Evolutionary conservation across 2,329 filamentous ascomycete genomes (phyloP).

Genomic region (Drechslera avenae): DNA sequence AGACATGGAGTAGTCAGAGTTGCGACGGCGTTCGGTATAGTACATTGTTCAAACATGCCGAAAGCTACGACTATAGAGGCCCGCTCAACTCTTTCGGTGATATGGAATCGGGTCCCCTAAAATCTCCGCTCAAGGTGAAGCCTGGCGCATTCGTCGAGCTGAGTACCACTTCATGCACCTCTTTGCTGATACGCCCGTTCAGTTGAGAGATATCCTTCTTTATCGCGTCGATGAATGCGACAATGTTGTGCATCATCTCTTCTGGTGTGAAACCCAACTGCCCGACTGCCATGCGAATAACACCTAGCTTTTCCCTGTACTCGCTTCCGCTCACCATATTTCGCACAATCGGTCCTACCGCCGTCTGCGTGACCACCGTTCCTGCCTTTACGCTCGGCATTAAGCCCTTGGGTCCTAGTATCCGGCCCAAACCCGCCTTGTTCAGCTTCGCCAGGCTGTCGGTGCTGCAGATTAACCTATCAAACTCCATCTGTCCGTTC

Average conservation of each 20-base stretch:
- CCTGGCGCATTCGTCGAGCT: conserved; percentile 87
- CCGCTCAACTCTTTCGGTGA: conserved; percentile 48
- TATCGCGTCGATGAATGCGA: conserved; percentile 73
- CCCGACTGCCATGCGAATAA: conserved; percentile 87
- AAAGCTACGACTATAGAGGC: conserved; percentile 35
- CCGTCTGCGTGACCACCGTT: conserved; percentile 77
- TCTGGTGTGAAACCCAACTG: conserved; percentile 88
- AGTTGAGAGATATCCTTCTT: conserved; percentile 76
- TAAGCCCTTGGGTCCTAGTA: conserved; percentile 85
- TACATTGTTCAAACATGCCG: conserved; percentile 43
- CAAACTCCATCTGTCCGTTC: conserved; percentile 81
- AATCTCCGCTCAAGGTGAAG: conserved; percentile 82
- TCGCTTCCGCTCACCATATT: conserved; percentile 83
- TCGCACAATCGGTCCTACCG: conserved; percentile 71
- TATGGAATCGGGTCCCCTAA: conserved; percentile 59
- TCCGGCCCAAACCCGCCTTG: conserved; percentile 77
- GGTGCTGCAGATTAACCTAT: conserved; percentile 83
- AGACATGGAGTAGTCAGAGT: conserved; percentile 41
- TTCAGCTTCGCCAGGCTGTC: conserved; percentile 78
- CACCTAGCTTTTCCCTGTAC: conserved; percentile 84
- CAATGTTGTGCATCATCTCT: conserved; percentile 83
- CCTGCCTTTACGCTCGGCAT: conserved; percentile 91
- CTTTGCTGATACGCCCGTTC: conserved; percentile 69
- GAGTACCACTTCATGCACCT: conserved; percentile 77
- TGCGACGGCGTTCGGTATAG: conserved; percentile 54